Conservation (phyloP, 148 eudicot species). For the Salicornia ramosissima region DNA sequence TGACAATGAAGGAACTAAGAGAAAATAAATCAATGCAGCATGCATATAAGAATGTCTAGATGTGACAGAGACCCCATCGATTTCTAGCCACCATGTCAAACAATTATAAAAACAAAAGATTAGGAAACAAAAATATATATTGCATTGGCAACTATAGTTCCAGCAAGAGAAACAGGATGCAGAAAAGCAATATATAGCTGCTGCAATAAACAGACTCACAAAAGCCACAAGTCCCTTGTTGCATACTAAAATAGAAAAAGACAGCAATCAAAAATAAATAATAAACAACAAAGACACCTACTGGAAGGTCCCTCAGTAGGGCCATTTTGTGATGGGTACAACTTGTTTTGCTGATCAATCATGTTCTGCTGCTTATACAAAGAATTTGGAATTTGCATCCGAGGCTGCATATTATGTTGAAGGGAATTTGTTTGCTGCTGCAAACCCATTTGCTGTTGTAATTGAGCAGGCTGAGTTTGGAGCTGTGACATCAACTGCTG, state of each 20-base stretch:
- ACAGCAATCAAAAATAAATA: background rate
- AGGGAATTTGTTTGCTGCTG: slow-evolving; percentile 63
- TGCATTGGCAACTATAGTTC: background rate
- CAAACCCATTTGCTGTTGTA: slow-evolving; percentile 66
- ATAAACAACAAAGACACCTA: slow-evolving; percentile 36
- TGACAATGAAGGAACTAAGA: background rate
- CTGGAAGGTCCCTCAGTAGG: slow-evolving; percentile 72
- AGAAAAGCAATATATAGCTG: background rate
- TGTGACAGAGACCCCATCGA: background rate
- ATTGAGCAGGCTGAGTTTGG: slow-evolving; percentile 69
- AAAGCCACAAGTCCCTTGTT: background rate
- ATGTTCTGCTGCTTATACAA: slow-evolving; percentile 68
- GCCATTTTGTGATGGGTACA: slow-evolving; percentile 66
- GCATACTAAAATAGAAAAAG: background rate
- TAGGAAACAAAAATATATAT: background rate
- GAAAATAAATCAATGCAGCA: background rate
- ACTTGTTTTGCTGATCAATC: slow-evolving; percentile 78
- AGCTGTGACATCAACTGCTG: slow-evolving; percentile 72
- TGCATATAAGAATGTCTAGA: background rate
- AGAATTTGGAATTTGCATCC: slow-evolving; percentile 59
- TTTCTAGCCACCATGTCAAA: background rate
- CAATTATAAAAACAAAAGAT: background rate
- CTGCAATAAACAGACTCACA: background rate
- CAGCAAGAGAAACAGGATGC: background rate
- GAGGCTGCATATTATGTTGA: slow-evolving; percentile 74